phyloP scores from a whole-genome alignment of 306 rosid genomes.

The Sicyos baderoa region DNA sequence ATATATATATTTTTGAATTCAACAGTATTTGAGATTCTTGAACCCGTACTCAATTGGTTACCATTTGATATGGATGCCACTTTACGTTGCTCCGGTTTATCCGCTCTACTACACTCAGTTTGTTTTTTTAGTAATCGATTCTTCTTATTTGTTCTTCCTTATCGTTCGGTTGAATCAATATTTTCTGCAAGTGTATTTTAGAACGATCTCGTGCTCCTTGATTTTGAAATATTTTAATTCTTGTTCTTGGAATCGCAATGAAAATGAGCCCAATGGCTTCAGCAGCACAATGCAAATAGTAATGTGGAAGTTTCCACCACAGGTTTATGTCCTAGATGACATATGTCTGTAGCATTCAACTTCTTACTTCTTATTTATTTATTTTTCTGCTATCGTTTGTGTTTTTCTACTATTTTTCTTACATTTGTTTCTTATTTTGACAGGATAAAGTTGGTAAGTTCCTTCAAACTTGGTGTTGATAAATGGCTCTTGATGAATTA shows the following conservation, averaged over 20 bases:
- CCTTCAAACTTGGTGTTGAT: conserved; percentile 28
- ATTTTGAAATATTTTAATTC: neutral
- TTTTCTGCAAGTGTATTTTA: neutral
- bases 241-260: neutral
- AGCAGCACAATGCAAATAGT: neutral
- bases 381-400: neutral
- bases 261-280: neutral
- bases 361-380: neutral
- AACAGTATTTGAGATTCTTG: no score
- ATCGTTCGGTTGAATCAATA: neutral
- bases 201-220: neutral
- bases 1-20: conserved; percentile 15
- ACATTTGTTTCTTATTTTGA: conserved; percentile 26
- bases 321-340: neutral
- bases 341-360: neutral
- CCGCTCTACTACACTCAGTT: conserved; percentile 10
- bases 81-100: conserved; percentile 66
- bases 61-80: no score
- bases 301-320: neutral
- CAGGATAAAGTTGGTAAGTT: conserved; percentile 99
- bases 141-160: neutral
- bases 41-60: no score
- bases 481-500: conserved; percentile 28
- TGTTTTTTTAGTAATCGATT: neutral
- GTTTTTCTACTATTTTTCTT: conserved; percentile 7